Percentiles rank a stretch among this genome's conserved stretches.
phyloP scores from a whole-genome alignment of 768 basidiomycete genomes.

The Chalciporus pseudorubinellus region DNA sequence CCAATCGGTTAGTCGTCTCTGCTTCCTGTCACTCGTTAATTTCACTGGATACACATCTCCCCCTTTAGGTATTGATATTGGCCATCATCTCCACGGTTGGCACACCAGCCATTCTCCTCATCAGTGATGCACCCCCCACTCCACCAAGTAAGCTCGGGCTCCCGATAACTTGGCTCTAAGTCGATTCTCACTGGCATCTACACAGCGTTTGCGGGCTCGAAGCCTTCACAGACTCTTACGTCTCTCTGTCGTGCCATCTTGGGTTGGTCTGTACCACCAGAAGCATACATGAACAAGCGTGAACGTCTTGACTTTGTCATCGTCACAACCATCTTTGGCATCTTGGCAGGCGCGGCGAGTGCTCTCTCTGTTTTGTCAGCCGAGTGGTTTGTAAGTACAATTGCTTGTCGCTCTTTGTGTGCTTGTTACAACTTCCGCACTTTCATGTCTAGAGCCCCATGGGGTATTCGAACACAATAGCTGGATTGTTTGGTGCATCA shows the following conservation, averaged over 20 bases:
- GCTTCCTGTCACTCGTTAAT: neutral
- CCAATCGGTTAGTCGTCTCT: slow-evolving; percentile 53
- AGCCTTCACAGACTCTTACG: slow-evolving; percentile 47
- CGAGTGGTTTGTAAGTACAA: slow-evolving; percentile 59
- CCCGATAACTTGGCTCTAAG: slow-evolving; percentile 8
- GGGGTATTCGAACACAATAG: slow-evolving; percentile 62
- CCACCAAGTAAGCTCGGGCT: slow-evolving; percentile 64
- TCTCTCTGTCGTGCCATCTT: slow-evolving; percentile 55
- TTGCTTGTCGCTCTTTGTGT: slow-evolving; percentile 29
- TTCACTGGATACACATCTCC: slow-evolving; percentile 26
- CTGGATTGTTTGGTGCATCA: slow-evolving; percentile 67
- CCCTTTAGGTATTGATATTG: slow-evolving; percentile 59
- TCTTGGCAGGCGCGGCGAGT: slow-evolving; percentile 62
- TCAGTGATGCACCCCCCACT: slow-evolving; percentile 63
- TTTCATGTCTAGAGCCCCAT: slow-evolving; percentile 46
- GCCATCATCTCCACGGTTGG: slow-evolving; percentile 68
- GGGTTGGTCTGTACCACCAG: slow-evolving; percentile 39
- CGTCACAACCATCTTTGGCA: slow-evolving; percentile 57
- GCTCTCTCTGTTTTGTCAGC: slow-evolving; percentile 63
- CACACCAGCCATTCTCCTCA: slow-evolving; percentile 56
- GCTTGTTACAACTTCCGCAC: slow-evolving; percentile 28
- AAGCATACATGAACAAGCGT: slow-evolving; percentile 55
- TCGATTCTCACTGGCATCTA: neutral
- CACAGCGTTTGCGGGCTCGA: slow-evolving; percentile 69
- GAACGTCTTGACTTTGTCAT: slow-evolving; percentile 74